These are phyloP conservation scores for Leishmania braziliensis DNA, from an alignment of 208 protist species.

Conservation along the genomic window DNA sequence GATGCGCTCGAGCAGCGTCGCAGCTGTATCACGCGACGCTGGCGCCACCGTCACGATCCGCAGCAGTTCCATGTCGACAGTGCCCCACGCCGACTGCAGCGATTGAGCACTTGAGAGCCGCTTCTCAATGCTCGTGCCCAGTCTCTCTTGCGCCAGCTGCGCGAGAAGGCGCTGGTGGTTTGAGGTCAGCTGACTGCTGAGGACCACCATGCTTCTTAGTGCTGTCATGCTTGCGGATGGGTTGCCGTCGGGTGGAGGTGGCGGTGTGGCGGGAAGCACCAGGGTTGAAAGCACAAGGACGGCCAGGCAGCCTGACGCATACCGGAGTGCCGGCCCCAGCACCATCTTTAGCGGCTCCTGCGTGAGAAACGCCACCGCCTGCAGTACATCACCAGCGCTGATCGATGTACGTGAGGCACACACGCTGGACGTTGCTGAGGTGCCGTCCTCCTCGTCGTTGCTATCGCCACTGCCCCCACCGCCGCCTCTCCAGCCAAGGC, in stretches of 20 bases:
- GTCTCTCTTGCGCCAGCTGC: conserved; percentile 30
- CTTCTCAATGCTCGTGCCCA: conserved; percentile 6
- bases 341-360: conserved; percentile 14
- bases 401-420: conserved; percentile 27
- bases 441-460: conserved; percentile 11
- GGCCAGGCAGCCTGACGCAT: conserved; percentile 65
- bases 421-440: conserved; percentile 11
- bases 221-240: background rate
- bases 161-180: conserved; percentile 36
- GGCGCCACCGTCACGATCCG: conserved; percentile 5
- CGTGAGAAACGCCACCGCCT: conserved; percentile 29
- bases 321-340: conserved; percentile 61
- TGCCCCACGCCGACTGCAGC: background rate
- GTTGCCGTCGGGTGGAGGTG: background rate
- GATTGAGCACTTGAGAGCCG: background rate
- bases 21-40: conserved; percentile 3
- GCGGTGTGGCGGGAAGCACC: background rate
- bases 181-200: conserved; percentile 14
- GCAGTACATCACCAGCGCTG: conserved; percentile 40
- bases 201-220: conserved; percentile 13
- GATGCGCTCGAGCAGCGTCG: conserved; percentile 5
- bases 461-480: conserved; percentile 15
- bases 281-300: conserved; percentile 45
- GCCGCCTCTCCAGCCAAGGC: conserved; percentile 9
- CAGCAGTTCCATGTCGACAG: conserved; percentile 2